Evolutionary conservation across 148 eudicot species (phyloP).

Genomic region (Persicaria maculosa): DNA sequence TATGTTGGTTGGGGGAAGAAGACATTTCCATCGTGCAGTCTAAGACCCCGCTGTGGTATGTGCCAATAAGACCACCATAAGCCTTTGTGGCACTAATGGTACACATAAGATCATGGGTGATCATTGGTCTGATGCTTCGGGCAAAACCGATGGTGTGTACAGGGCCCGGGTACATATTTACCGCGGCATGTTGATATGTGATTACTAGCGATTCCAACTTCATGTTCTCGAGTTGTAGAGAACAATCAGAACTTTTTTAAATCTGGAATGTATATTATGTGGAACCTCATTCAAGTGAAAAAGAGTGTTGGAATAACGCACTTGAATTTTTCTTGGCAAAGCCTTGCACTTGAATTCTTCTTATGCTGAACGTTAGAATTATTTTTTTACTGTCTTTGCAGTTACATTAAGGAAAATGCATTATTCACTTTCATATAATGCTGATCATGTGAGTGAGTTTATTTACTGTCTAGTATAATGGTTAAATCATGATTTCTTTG

Average conservation of each 20-base stretch:
- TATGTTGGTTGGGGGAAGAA: background rate
- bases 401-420: background rate
- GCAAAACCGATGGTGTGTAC: conserved; percentile 1
- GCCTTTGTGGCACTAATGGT: background rate
- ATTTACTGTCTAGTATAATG: background rate
- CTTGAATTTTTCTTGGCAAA: background rate
- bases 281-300: background rate
- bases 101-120: background rate
- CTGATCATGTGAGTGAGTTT: background rate
- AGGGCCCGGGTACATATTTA: conserved; percentile 18
- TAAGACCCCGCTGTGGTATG: background rate
- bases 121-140: background rate
- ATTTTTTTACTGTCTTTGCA: background rate
- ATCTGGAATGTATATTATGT: conserved; percentile 1
- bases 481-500: background rate
- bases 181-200: conserved; percentile 18
- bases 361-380: background rate
- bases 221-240: conserved; percentile 21
- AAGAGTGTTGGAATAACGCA: background rate
- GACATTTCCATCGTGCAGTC: background rate
- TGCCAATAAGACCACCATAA: background rate
- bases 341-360: background rate
- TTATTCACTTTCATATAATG: background rate
- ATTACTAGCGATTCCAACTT: conserved; percentile 21
- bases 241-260: conserved; percentile 11